Percentiles rank a stretch among this genome's conserved stretches.
phyloP scores from a whole-genome alignment of 2,329 filamentous ascomycete species.

The Phaeosphaeria sp. region DNA sequence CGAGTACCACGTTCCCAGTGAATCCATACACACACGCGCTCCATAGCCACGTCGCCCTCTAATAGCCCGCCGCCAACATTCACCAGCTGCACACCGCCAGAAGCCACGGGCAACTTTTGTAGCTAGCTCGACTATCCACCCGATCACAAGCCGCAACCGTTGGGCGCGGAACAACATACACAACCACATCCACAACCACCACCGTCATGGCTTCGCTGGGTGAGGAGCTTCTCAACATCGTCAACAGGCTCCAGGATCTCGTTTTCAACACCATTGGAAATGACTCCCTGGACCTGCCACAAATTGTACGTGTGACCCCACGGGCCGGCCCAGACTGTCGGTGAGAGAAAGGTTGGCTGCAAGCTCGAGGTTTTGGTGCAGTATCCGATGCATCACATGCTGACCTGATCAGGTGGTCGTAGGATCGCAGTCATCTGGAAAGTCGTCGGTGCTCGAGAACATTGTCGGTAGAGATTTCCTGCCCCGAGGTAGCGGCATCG shows the following conservation, averaged over 20 bases:
- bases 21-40: constrained; percentile 8
- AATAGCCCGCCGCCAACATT: constrained; percentile 6
- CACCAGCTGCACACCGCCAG: constrained; percentile 12
- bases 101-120: constrained; percentile 8
- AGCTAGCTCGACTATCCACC: constrained; percentile 29
- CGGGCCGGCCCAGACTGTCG: constrained; percentile 12
- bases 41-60: neutral
- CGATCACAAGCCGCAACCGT: constrained; percentile 28
- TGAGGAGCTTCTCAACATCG: constrained; percentile 91
- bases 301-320: constrained; percentile 87
- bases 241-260: constrained; percentile 98
- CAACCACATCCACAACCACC: constrained; percentile 22
- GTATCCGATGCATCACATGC: constrained; percentile 5
- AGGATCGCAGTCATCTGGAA: constrained; percentile 96
- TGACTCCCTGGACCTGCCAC: constrained; percentile 94
- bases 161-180: constrained; percentile 25
- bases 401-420: constrained; percentile 80
- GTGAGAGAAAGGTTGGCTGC: constrained; percentile 12
- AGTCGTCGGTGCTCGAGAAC: constrained; percentile 98
- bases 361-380: constrained; percentile 2
- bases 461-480: constrained; percentile 98
- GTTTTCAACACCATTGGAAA: constrained; percentile 99
- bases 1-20: constrained; percentile 28
- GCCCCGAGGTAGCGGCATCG: constrained; percentile 94
- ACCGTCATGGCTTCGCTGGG: constrained; percentile 85